These are phyloP conservation scores for Ceratobasidium sp. DNA, from an alignment of 1,284 basidiomycete genomes.

Conservation along the genomic window DNA sequence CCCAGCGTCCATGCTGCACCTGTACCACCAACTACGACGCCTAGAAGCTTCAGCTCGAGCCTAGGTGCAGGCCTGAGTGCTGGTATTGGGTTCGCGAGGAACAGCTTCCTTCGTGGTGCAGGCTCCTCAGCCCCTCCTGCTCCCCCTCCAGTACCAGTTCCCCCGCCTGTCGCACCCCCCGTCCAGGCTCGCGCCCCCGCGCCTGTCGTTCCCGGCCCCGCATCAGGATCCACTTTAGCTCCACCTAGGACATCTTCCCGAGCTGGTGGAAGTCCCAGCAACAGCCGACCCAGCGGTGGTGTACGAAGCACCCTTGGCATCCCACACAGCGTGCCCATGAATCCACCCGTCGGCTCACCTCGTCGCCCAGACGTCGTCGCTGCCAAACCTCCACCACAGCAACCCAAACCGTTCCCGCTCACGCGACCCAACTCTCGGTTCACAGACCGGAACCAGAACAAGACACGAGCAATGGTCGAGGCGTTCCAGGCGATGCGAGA, in stretches of 20 bases:
- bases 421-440: constrained; percentile 36
- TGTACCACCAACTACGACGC: neutral
- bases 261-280: constrained; percentile 23
- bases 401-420: constrained; percentile 36
- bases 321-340: constrained; percentile 35
- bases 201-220: neutral
- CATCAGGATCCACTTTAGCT: neutral
- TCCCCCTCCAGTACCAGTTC: constrained; percentile 5
- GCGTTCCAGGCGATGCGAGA: constrained; percentile 40
- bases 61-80: neutral
- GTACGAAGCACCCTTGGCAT: constrained; percentile 25
- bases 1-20: constrained; percentile 8
- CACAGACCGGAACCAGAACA: constrained; percentile 36
- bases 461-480: constrained; percentile 38
- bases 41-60: neutral
- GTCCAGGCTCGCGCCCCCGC: neutral
- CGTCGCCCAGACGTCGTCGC: constrained; percentile 18
- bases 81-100: constrained; percentile 13
- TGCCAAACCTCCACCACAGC: constrained; percentile 34
- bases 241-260: constrained; percentile 23
- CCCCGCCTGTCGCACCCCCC: neutral
- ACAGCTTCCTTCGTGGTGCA: constrained; percentile 8
- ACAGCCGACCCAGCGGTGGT: constrained; percentile 4
- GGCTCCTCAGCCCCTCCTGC: neutral
- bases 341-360: constrained; percentile 14